phyloP scores from a whole-genome alignment of 2,329 filamentous ascomycete species.

The Penicillium aurantiogriseum region DNA sequence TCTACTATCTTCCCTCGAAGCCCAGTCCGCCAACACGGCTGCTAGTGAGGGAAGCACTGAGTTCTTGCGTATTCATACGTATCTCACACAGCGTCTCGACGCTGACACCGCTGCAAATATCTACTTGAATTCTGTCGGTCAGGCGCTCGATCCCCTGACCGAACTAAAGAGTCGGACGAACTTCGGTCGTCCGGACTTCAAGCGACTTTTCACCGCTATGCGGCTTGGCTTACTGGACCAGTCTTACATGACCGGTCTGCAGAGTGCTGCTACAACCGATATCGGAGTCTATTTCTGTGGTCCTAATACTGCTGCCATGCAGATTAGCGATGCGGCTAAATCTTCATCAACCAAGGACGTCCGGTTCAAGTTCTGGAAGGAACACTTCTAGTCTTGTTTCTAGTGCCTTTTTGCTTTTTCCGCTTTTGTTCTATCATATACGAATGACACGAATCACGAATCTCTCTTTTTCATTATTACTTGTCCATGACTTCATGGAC shows the following conservation, averaged over 20 bases:
- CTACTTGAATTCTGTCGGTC: constrained; percentile 90
- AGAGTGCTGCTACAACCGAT: constrained; percentile 73
- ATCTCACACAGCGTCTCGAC: constrained; percentile 90
- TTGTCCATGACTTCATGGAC: constrained; percentile 1
- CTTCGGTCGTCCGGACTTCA: constrained; percentile 91
- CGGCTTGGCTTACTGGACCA: constrained; percentile 81
- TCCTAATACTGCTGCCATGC: constrained; percentile 73
- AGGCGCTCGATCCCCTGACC: constrained; percentile 83
- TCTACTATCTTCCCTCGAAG: constrained; percentile 83
- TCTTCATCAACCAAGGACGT: constrained; percentile 72
- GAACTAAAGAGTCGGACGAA: constrained; percentile 88
- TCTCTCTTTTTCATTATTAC: constrained; percentile 10
- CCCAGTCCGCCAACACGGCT: constrained; percentile 72
- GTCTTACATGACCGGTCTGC: constrained; percentile 79
- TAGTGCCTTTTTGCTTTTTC: background rate
- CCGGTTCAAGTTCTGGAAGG: constrained; percentile 98
- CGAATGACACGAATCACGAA: constrained; percentile 26
- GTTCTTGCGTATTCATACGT: constrained; percentile 97
- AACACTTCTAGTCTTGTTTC: constrained; percentile 59
- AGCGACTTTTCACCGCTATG: constrained; percentile 76
- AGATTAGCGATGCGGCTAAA: constrained; percentile 80
- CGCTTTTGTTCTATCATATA: constrained; percentile 9
- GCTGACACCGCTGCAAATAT: constrained; percentile 94
- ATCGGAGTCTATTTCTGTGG: constrained; percentile 99
- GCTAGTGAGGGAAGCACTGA: constrained; percentile 58